Conservation (phyloP, 2,329 filamentous ascomycete species). For the Microdochium nivale region DNA sequence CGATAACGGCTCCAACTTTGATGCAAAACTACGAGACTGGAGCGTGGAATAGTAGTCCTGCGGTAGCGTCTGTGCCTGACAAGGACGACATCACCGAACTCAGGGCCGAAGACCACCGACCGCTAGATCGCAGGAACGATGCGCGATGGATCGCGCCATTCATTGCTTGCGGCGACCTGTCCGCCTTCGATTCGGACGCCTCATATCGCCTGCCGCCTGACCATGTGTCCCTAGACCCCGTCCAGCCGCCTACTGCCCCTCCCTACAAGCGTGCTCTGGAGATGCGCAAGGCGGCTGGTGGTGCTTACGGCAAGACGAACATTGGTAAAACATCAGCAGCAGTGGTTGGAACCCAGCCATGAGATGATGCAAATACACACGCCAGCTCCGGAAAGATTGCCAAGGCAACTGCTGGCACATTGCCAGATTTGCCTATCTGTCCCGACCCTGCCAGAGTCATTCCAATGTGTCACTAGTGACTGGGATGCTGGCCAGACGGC, state of each 20-base stretch:
- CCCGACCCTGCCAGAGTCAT: neutral
- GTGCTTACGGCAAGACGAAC: conserved; percentile 64
- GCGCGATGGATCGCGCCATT: conserved; percentile 87
- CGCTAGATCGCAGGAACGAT: conserved; percentile 27
- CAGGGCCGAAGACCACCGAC: conserved; percentile 37
- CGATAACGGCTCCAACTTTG: conserved; percentile 29
- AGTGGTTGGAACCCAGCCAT: no score
- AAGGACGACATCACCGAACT: conserved; percentile 34
- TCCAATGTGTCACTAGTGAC: neutral
- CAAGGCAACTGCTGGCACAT: no score
- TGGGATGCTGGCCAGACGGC: conserved; percentile 10
- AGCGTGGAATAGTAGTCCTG: conserved; percentile 29
- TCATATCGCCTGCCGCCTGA: conserved; percentile 85
- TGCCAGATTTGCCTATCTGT: neutral
- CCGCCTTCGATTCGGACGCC: conserved; percentile 90
- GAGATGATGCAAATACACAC: neutral
- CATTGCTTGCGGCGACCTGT: conserved; percentile 92
- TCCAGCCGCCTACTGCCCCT: conserved; percentile 92
- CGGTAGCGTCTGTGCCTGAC: conserved; percentile 7
- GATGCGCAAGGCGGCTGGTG: conserved; percentile 66
- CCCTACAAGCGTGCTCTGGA: conserved; percentile 91
- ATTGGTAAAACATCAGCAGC: neutral
- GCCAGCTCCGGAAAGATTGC: no score
- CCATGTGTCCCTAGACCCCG: conserved; percentile 78
- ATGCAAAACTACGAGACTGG: conserved; percentile 37